Conservation (phyloP, 2,329 filamentous ascomycete genomes). For the Scytalidium sp. region DNA sequence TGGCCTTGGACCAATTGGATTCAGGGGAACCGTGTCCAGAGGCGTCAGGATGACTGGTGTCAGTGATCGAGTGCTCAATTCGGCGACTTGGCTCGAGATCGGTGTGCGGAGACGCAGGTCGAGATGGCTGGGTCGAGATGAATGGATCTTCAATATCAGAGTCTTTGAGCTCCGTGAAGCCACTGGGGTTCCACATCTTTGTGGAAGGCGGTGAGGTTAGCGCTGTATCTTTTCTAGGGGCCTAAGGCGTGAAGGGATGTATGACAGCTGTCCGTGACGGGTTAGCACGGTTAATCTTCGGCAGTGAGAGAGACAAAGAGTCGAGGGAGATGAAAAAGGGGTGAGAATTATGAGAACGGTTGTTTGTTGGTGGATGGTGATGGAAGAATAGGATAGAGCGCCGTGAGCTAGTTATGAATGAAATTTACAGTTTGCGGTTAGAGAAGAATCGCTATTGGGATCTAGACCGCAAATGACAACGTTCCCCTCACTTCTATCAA, state of each 20-base stretch:
- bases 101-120: not conserved
- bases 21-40: not conserved
- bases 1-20: not conserved
- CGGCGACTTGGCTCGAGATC: not conserved
- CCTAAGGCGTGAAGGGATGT: not conserved
- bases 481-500: too few relatives aligned
- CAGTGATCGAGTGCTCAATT: not conserved
- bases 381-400: too few relatives aligned
- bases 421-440: too few relatives aligned
- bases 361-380: too few relatives aligned
- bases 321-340: too few relatives aligned
- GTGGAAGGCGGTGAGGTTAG: not conserved
- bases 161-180: not conserved
- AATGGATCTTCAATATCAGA: not conserved
- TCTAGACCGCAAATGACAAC: too few relatives aligned
- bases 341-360: too few relatives aligned
- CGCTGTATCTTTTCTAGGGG: not conserved
- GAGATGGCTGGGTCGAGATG: not conserved
- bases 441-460: too few relatives aligned
- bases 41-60: not conserved
- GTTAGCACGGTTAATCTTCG: not conserved
- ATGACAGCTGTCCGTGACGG: too few relatives aligned
- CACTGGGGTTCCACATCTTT: not conserved
- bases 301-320: too few relatives aligned
- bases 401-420: too few relatives aligned